These are phyloP conservation scores for Pisolithus tinctorius DNA, from an alignment of 768 basidiomycete genomes.

Conservation along the genomic window DNA sequence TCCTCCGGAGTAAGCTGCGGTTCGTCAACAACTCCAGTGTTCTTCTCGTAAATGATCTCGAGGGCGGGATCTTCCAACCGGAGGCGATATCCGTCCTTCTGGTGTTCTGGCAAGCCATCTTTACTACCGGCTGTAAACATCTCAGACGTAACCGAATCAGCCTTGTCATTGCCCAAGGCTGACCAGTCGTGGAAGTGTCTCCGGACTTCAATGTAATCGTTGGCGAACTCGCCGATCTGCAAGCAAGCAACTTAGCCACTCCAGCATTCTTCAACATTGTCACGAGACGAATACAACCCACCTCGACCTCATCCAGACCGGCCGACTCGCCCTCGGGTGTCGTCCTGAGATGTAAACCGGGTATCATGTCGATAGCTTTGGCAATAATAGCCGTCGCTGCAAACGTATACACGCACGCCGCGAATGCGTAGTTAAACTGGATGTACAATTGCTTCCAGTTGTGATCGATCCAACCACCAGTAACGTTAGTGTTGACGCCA, in stretches of 20 bases:
- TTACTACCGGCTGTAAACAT: background rate
- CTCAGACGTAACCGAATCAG: background rate
- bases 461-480: slow-evolving; percentile 71
- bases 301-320: slow-evolving; percentile 70
- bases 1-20: no score
- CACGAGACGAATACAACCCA: slow-evolving; percentile 20
- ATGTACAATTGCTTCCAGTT: slow-evolving; percentile 78
- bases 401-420: slow-evolving; percentile 52
- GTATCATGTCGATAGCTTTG: slow-evolving; percentile 48
- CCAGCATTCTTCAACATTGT: background rate
- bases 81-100: background rate
- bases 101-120: background rate
- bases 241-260: background rate
- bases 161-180: slow-evolving; percentile 11
- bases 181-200: slow-evolving; percentile 59
- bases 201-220: slow-evolving; percentile 65
- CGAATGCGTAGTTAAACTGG: slow-evolving; percentile 60
- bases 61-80: background rate
- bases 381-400: slow-evolving; percentile 53
- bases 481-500: slow-evolving; percentile 46
- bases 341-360: slow-evolving; percentile 51
- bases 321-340: slow-evolving; percentile 50
- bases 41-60: background rate
- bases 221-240: slow-evolving; percentile 65
- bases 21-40: no score